These are phyloP conservation scores for Trametes cubensis DNA, from an alignment of 768 basidiomycete species.

Conservation along the genomic window DNA sequence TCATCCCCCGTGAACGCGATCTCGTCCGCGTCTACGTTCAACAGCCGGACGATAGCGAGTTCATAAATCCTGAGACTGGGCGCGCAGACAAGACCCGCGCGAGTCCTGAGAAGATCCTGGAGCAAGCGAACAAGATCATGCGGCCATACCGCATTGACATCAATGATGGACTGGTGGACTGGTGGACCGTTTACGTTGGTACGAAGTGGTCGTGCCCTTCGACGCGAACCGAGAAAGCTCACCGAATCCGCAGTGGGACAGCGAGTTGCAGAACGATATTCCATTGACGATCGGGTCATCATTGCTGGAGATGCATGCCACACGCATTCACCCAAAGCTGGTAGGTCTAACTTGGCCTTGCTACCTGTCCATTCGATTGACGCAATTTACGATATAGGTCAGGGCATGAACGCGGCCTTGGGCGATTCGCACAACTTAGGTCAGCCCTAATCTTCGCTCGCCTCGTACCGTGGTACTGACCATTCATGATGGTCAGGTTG, in stretches of 20 bases:
- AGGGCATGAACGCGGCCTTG: slow-evolving; percentile 57
- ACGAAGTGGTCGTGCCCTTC: slow-evolving; percentile 16
- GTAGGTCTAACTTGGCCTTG: slow-evolving; percentile 23
- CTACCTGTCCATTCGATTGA: background rate
- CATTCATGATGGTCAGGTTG: slow-evolving; percentile 38
- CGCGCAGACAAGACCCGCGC: slow-evolving; percentile 44
- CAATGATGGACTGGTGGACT: slow-evolving; percentile 39
- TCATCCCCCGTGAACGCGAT: slow-evolving; percentile 54
- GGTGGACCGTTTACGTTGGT: slow-evolving; percentile 58
- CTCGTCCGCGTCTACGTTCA: slow-evolving; percentile 56
- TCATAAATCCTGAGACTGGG: slow-evolving; percentile 40
- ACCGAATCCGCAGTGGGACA: slow-evolving; percentile 47
- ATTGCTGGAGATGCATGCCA: slow-evolving; percentile 60
- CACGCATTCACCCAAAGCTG: slow-evolving; percentile 47
- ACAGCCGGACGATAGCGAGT: slow-evolving; percentile 43
- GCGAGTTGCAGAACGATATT: slow-evolving; percentile 53
- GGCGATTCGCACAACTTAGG: slow-evolving; percentile 56
- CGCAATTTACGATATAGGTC: slow-evolving; percentile 42
- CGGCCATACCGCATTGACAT: slow-evolving; percentile 42
- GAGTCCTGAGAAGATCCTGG: slow-evolving; percentile 44
- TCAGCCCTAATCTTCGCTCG: slow-evolving; percentile 15
- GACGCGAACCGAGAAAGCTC: background rate
- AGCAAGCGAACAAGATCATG: slow-evolving; percentile 45
- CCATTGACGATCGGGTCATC: slow-evolving; percentile 49
- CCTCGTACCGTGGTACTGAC: background rate